These are phyloP conservation scores for Ceriops zippeliana DNA, from an alignment of 345 rosid genomes.

Conservation along the genomic window DNA sequence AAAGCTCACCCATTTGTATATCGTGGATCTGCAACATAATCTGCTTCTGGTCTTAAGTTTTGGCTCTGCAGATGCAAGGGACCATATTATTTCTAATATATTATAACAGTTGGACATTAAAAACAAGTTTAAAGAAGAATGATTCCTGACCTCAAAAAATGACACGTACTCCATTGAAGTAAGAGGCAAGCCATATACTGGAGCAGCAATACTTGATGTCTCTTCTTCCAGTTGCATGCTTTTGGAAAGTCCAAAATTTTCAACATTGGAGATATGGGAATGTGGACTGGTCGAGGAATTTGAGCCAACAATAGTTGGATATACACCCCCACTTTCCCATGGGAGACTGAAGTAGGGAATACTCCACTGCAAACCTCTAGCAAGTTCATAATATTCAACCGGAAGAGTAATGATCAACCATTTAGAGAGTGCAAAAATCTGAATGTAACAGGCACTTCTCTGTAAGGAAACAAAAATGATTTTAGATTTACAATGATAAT, in stretches of 20 bases:
- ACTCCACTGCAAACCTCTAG: constrained; percentile 73
- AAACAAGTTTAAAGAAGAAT: constrained; percentile 2
- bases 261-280: constrained; percentile 36
- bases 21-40: constrained; percentile 40
- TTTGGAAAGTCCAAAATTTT: constrained; percentile 19
- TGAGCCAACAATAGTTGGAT: constrained; percentile 54
- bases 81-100: background rate
- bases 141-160: constrained; percentile 64
- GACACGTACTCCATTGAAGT: constrained; percentile 63
- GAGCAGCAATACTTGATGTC: constrained; percentile 33
- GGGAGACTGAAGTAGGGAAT: constrained; percentile 88
- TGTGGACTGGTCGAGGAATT: constrained; percentile 40
- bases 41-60: constrained; percentile 67
- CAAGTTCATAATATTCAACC: constrained; percentile 65
- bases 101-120: background rate
- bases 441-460: constrained; percentile 84
- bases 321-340: constrained; percentile 66
- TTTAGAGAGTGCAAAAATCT: constrained; percentile 83
- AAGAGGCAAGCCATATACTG: constrained; percentile 66
- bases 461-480: constrained; percentile 27
- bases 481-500: constrained; percentile 4
- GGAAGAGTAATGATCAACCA: constrained; percentile 75
- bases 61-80: constrained; percentile 50
- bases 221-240: constrained; percentile 25
- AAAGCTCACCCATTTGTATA: constrained; percentile 55